Percentiles rank a stretch among this genome's conserved stretches.
phyloP scores from a whole-genome alignment of 306 rosid species.

The Ormosia emarginata region DNA sequence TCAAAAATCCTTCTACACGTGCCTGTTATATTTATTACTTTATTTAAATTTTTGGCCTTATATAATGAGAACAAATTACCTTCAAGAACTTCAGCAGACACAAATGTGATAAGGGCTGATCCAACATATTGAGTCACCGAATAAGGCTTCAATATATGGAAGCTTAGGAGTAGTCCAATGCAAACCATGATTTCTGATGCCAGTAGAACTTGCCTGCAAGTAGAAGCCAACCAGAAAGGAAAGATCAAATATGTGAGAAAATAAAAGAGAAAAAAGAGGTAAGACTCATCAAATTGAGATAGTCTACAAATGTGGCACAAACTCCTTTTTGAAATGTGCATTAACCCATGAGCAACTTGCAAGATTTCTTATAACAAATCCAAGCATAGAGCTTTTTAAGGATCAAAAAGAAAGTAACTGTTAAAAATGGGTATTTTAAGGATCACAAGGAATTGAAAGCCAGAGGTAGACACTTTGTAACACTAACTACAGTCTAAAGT shows the following conservation, averaged over 20 bases:
- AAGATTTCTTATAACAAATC: background rate
- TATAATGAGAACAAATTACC: conserved; percentile 42
- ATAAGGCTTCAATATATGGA: conserved; percentile 60
- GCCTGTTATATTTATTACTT: background rate
- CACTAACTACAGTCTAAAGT: background rate
- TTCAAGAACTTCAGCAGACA: conserved; percentile 86
- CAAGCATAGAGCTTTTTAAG: background rate
- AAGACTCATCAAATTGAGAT: background rate
- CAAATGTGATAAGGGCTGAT: conserved; percentile 79
- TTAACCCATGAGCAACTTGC: background rate
- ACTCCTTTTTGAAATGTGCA: background rate
- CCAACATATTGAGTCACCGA: conserved; percentile 72
- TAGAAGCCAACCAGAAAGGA: conserved; percentile 16
- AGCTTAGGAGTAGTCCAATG: conserved; percentile 73
- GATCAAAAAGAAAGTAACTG: background rate
- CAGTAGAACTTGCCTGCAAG: conserved; percentile 71
- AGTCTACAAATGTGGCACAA: background rate
- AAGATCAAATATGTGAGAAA: background rate
- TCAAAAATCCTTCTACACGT: background rate
- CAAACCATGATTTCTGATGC: conserved; percentile 81
- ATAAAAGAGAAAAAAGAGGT: background rate
- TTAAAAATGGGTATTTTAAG: background rate
- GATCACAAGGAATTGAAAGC: background rate
- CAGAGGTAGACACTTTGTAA: background rate
- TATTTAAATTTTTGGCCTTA: background rate